Evolutionary conservation across 768 basidiomycete genomes (phyloP), one percentile per base, ranked within the genome.

Genomic region (Suillus bovinus): DNA sequence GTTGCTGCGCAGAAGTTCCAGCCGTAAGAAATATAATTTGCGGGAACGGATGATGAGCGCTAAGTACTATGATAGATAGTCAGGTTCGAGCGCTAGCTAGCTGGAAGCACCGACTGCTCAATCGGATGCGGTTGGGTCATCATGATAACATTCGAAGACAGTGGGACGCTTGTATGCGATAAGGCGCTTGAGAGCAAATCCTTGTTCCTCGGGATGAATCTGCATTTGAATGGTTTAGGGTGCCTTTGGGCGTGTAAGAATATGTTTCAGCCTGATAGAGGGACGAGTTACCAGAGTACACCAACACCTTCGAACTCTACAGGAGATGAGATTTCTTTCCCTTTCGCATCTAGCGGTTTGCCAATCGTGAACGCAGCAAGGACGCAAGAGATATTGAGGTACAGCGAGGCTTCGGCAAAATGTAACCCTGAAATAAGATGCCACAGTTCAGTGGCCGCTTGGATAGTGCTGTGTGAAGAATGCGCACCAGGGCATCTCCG

Each of bases 311-410:
- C 34, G 22, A 38, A 55, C 54, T 55, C 54, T n/a, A 16, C 22
- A 24, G 54, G 54, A 38, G 34, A 22, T 10, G 54, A 38, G 16
- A 55, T 55, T 22, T 55, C 54, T 38, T 55, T 16, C 4, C 54
- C 54, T 38, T 7, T 34, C 20, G 62, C 66, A 54, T 77, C 75
- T 1, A 73, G 39, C 4, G 75, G 72, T 63, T 79, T 79, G 4
- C 66, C 64, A 31, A 83, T 77, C 31, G 76, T 61, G 54, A 82
- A 78, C 4, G 72, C 66, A 5, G 79, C 70, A 31, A 81, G 69
- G 38, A 79, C 71, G 39, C 70, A 75, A 9, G 75, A 59, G 10
- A 80, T 72, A 58, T 70, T 74, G 31, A 80, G 62, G 64, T 78
- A 81, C 42, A 79, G 38, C 0, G 76, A 74, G 50, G 70, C 66